phyloP scores from a whole-genome alignment of 176 grass and related monocot genomes.

The Carex cristatella region DNA sequence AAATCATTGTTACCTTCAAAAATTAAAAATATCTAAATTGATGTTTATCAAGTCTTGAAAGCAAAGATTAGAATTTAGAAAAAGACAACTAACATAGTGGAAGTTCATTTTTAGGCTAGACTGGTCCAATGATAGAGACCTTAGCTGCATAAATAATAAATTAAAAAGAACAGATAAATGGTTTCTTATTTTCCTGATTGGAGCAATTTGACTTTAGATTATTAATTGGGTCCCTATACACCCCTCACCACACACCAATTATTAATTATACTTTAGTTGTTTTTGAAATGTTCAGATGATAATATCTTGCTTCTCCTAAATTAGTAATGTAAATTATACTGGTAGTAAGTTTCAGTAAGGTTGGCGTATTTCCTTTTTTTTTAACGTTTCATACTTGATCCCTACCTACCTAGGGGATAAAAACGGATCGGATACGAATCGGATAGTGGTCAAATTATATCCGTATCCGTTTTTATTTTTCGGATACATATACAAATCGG shows the following conservation, averaged over 20 bases:
- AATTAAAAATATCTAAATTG: not conserved
- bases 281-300: not conserved
- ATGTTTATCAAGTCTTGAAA: constrained; percentile 7
- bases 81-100: constrained; percentile 9
- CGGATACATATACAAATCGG: too few species aligned
- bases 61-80: constrained; percentile 21
- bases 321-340: too few species aligned
- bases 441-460: too few species aligned
- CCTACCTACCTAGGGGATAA: not conserved
- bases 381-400: not conserved
- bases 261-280: not conserved
- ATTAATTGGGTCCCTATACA: not conserved
- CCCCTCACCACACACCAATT: not conserved
- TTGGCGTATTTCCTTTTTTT: not conserved
- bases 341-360: not conserved
- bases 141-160: not conserved
- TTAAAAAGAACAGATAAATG: not conserved
- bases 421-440: too few species aligned
- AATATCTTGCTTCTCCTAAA: not conserved
- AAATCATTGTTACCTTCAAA: constrained; percentile 6
- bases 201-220: not conserved
- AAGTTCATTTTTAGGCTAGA: not conserved
- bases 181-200: not conserved
- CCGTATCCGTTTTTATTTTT: too few species aligned
- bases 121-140: not conserved